Evolutionary conservation across 2,329 filamentous ascomycete species (phyloP).

Genomic region (Alternaria longipes): DNA sequence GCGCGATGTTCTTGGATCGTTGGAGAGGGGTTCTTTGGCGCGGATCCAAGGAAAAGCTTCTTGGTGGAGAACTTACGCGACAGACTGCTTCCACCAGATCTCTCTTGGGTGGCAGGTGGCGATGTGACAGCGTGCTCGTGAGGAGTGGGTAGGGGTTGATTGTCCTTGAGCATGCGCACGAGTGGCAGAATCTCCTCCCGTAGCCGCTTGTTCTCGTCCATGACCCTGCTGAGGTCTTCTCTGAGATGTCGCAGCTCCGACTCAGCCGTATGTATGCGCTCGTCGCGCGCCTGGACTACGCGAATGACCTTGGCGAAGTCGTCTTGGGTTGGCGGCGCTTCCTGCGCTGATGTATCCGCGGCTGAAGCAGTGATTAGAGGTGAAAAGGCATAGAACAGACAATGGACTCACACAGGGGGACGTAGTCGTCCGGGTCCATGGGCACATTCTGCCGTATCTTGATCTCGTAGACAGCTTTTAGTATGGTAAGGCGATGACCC

Average conservation of each 20-base stretch:
- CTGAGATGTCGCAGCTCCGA: slow-evolving; percentile 81
- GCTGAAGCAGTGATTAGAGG: slow-evolving; percentile 62
- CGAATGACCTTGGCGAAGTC: slow-evolving; percentile 92
- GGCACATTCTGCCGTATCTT: slow-evolving; percentile 94
- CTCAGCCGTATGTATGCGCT: slow-evolving; percentile 85
- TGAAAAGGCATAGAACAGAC: neutral
- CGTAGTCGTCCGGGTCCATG: slow-evolving; percentile 91
- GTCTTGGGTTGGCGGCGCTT: slow-evolving; percentile 87
- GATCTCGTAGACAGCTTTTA: slow-evolving; percentile 95
- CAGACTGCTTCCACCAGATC: slow-evolving; percentile 55
- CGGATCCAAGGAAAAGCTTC: slow-evolving; percentile 60
- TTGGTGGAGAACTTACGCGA: slow-evolving; percentile 64
- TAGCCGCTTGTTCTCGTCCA: slow-evolving; percentile 87
- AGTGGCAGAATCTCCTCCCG: slow-evolving; percentile 92
- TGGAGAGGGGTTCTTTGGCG: slow-evolving; percentile 61
- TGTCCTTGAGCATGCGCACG: slow-evolving; percentile 89
- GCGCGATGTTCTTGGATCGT: slow-evolving; percentile 57
- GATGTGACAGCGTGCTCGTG: slow-evolving; percentile 49
- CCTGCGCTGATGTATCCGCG: slow-evolving; percentile 85
- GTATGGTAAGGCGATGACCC: slow-evolving; percentile 90
- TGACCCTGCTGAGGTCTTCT: slow-evolving; percentile 57
- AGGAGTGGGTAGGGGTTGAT: slow-evolving; percentile 73
- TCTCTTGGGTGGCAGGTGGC: slow-evolving; percentile 46
- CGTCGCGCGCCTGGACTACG: slow-evolving; percentile 87
- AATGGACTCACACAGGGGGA: slow-evolving; percentile 79